phyloP scores from a whole-genome alignment of 495 filamentous ascomycete genomes.

The Chaetomium cochliodes region DNA sequence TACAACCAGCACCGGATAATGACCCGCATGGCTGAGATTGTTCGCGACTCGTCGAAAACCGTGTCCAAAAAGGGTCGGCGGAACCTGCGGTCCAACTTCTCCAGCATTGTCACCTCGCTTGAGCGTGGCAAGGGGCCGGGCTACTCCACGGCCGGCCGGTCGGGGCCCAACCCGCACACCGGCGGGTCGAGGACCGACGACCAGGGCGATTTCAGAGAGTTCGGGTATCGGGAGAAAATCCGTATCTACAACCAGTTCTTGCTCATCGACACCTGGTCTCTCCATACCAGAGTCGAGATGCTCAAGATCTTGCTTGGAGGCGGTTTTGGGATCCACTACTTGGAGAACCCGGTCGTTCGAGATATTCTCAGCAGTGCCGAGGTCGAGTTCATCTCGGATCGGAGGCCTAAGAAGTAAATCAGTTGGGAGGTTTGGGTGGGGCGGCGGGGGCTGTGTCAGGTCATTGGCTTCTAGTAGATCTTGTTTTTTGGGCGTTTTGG shows the following conservation, averaged over 20 bases:
- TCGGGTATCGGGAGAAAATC: slow-evolving; percentile 75
- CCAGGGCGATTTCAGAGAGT: slow-evolving; percentile 67
- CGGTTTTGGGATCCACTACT: slow-evolving; percentile 78
- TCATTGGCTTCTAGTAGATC: background rate
- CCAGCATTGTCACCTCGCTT: slow-evolving; percentile 79
- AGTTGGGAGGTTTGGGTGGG: background rate
- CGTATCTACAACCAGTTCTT: slow-evolving; percentile 71
- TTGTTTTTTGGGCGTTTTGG: background rate
- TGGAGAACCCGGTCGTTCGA: slow-evolving; percentile 75
- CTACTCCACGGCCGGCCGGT: slow-evolving; percentile 47
- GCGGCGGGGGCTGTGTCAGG: background rate
- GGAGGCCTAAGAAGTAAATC: slow-evolving; percentile 20
- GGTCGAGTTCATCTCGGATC: slow-evolving; percentile 34
- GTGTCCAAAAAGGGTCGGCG: slow-evolving; percentile 79
- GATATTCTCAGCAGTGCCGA: slow-evolving; percentile 56
- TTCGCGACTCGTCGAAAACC: slow-evolving; percentile 61
- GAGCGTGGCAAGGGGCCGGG: slow-evolving; percentile 59
- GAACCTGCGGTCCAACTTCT: slow-evolving; percentile 71
- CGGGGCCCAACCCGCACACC: slow-evolving; percentile 41
- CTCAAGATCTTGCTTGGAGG: slow-evolving; percentile 75
- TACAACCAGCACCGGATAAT: slow-evolving; percentile 60
- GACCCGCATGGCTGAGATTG: slow-evolving; percentile 51
- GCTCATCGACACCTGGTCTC: slow-evolving; percentile 89
- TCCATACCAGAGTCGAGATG: slow-evolving; percentile 71
- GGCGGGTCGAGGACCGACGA: slow-evolving; percentile 62